These are phyloP conservation scores for Colletotrichum shisoi DNA, from an alignment of 2,329 filamentous ascomycete genomes.

Conservation along the genomic window DNA sequence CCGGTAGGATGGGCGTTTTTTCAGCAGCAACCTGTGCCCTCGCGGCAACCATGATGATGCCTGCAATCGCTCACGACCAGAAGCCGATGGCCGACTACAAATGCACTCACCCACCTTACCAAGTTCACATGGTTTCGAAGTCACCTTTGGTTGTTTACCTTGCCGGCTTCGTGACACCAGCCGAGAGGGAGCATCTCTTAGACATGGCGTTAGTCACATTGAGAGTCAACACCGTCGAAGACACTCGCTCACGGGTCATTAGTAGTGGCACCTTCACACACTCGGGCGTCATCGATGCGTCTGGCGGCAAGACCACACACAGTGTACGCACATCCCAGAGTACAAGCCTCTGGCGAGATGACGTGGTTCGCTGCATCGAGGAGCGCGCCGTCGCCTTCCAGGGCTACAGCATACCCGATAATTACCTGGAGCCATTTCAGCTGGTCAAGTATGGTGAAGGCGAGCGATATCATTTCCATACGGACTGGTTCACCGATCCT, in stretches of 20 bases:
- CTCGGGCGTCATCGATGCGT: slow-evolving; percentile 52
- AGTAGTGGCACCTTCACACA: slow-evolving; percentile 56
- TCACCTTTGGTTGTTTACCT: slow-evolving; percentile 61
- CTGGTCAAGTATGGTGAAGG: slow-evolving; percentile 57
- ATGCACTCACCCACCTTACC: slow-evolving; percentile 50
- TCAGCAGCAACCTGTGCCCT: neutral
- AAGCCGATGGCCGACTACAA: slow-evolving; percentile 35
- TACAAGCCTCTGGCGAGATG: slow-evolving; percentile 54
- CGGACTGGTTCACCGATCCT: slow-evolving; percentile 59
- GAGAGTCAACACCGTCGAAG: neutral
- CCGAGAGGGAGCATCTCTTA: slow-evolving; percentile 54
- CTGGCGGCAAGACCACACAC: slow-evolving; percentile 48
- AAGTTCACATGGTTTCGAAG: slow-evolving; percentile 55
- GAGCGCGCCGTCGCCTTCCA: slow-evolving; percentile 57
- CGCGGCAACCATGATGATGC: neutral
- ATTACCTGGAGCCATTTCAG: slow-evolving; percentile 57
- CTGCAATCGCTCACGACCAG: slow-evolving; percentile 3
- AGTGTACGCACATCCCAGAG: slow-evolving; percentile 57
- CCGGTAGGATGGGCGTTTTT: neutral
- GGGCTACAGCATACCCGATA: slow-evolving; percentile 50
- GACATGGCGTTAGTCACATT: slow-evolving; percentile 51
- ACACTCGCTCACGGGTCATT: slow-evolving; percentile 26
- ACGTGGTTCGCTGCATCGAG: slow-evolving; percentile 57
- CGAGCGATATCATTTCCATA: slow-evolving; percentile 60
- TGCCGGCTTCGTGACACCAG: slow-evolving; percentile 54